A percentile compares a stretch with the other conserved stretches of the same genome.
Conservation (phyloP, 306 rosid species). For the Clitoria ternatea region DNA sequence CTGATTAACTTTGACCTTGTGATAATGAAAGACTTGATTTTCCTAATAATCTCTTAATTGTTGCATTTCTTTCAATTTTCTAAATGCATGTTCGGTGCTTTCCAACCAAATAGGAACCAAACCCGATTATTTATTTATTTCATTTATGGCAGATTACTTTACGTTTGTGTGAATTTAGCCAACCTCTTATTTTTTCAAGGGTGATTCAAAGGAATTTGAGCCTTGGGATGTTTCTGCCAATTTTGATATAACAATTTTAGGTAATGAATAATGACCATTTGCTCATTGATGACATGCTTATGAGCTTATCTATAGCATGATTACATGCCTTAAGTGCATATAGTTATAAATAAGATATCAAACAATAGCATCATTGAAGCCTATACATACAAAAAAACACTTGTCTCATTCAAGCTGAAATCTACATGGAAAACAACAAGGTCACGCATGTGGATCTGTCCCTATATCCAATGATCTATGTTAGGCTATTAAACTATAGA, state of each 20-base stretch:
- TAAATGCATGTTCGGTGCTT: no score
- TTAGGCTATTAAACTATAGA: conserved; percentile 1
- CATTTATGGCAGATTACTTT: no score
- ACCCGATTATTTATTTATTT: no score
- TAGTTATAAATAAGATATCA: not conserved
- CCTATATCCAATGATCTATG: conserved; percentile 11
- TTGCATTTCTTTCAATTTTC: no score
- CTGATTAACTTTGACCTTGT: no score
- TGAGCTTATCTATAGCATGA: not conserved
- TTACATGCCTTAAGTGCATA: not conserved
- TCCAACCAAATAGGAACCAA: no score
- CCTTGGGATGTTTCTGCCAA: not conserved
- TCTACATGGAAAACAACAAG: conserved; percentile 5
- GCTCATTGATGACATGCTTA: not conserved
- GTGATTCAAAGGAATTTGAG: not conserved
- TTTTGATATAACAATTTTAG: not conserved
- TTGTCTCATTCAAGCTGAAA: not conserved
- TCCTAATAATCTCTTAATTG: no score
- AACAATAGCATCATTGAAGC: not conserved
- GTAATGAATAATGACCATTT: not conserved
- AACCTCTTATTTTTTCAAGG: no score
- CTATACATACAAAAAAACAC: not conserved
- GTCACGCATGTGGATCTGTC: no score
- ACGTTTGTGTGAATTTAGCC: no score
- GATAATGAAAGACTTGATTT: no score